Conservation (phyloP, 768 basidiomycete species). For the Mycena crocata region DNA sequence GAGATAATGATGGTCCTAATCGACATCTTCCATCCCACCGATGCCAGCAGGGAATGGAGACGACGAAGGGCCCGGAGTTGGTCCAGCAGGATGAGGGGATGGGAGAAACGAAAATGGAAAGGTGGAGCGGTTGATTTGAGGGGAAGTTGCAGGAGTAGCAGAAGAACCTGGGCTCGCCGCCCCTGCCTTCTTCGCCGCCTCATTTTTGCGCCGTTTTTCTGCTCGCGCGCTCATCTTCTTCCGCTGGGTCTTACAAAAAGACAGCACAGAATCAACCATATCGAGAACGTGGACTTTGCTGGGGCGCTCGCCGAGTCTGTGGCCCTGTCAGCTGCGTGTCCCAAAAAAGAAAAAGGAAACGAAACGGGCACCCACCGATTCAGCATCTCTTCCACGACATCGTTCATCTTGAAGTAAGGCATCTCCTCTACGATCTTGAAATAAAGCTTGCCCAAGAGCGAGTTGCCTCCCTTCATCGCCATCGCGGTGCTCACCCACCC, state of each 20-base stretch:
- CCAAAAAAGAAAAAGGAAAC: neutral
- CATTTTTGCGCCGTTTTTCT: slow-evolving; percentile 36
- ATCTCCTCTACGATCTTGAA: slow-evolving; percentile 59
- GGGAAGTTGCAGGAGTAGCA: neutral
- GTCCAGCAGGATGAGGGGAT: neutral
- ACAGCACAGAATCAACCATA: slow-evolving; percentile 59
- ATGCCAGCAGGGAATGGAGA: slow-evolving; percentile 12
- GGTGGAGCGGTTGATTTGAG: slow-evolving; percentile 2
- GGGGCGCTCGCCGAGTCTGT: slow-evolving; percentile 65
- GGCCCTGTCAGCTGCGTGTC: neutral
- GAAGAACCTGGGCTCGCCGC: slow-evolving; percentile 14
- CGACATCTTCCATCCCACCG: slow-evolving; percentile 47
- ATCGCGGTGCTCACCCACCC: slow-evolving; percentile 62
- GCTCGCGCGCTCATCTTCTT: slow-evolving; percentile 46
- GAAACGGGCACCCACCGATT: slow-evolving; percentile 52
- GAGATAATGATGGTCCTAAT: slow-evolving; percentile 34
- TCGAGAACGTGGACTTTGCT: slow-evolving; percentile 65
- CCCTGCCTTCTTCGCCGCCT: slow-evolving; percentile 31
- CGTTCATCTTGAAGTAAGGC: slow-evolving; percentile 65
- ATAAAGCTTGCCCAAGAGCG: slow-evolving; percentile 55
- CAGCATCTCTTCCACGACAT: slow-evolving; percentile 69
- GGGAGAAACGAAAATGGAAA: slow-evolving; percentile 9
- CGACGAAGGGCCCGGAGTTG: slow-evolving; percentile 9
- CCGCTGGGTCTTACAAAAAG: slow-evolving; percentile 64
- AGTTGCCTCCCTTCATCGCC: slow-evolving; percentile 52